These are phyloP conservation scores for Auriscalpium vulgare DNA, from an alignment of 768 basidiomycete genomes.

Conservation along the genomic window DNA sequence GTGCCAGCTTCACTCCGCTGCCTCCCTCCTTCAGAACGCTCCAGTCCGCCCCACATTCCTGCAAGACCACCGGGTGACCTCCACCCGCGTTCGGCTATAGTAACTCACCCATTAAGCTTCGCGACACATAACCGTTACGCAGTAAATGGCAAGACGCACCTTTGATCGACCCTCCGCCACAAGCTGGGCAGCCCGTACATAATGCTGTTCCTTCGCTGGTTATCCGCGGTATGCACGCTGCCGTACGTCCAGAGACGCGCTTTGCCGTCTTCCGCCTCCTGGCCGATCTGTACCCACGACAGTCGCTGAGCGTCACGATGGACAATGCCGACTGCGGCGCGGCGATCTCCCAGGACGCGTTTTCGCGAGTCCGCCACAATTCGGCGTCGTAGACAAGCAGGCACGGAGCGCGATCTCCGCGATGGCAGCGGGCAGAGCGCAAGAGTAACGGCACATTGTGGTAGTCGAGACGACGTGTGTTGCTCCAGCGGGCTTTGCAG, in stretches of 20 bases:
- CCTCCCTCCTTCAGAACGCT: constrained; percentile 5
- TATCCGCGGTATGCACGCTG: background rate
- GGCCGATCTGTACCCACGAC: background rate
- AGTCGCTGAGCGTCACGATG: background rate
- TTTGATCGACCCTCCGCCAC: constrained; percentile 2
- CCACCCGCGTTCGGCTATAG: constrained; percentile 17
- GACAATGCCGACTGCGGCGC: constrained; percentile 6
- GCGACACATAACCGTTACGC: background rate
- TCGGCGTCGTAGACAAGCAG: constrained; percentile 12
- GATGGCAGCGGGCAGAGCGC: constrained; percentile 4
- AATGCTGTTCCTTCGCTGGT: background rate
- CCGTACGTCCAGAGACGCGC: background rate
- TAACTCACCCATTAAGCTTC: background rate
- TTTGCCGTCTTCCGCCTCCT: background rate
- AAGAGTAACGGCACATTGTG: constrained; percentile 1
- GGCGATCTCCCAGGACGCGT: constrained; percentile 9
- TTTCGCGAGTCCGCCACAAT: constrained; percentile 7
- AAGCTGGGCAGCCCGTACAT: constrained; percentile 3
- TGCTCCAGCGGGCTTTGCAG: constrained; percentile 9
- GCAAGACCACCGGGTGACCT: constrained; percentile 17
- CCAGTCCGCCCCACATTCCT: constrained; percentile 17
- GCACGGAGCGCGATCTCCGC: constrained; percentile 8
- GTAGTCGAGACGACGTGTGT: constrained; percentile 17
- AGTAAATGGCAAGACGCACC: background rate
- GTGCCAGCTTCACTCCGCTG: constrained; percentile 20